Evolutionary conservation across 23 red algal species (phyloP), one percentile per base, ranked within the genome.

Genomic region (Gracilariopsis chorda): DNA sequence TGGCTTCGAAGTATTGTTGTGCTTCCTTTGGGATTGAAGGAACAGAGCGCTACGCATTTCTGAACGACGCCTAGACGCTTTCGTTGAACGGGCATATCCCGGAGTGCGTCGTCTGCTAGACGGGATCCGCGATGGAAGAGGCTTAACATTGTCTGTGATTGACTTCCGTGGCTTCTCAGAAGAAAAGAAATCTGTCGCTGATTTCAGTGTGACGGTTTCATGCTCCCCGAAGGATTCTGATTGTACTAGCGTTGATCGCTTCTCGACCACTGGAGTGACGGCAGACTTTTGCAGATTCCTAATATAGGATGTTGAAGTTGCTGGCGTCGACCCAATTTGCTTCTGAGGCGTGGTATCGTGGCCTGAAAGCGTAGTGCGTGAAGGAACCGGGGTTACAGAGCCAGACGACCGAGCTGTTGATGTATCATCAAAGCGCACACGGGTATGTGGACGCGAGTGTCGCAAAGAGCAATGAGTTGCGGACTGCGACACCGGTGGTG

Each of bases 101-200:
- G 67, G 67, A 17, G 67, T 73, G 67, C 67, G 67, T 47, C 67
- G 67, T 14, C 47, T 73, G 40, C 67, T 36, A 73, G 40, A 45
- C 3, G 67, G 67, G 36, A 73, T 73, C 28, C 47, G 42, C 10
- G 67, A 73, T 3, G 67, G 67, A 28, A 42, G 67, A 3, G 67
- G 67, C 42, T 36, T 73, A 42, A 73, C 42, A 23, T 35, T 42
- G 19, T 17, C 67, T 1, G 20, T 24, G 12, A 73, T 73, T 4
- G 67, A 73, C 13, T 73, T 73, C 20, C 28, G 4, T 7, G 67
- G 32, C 32, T 73, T 73, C 32, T n/a, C 47, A 2, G 67, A 28
- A 11, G 67, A 73, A 73, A 42, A 47, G 2, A 2, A n/a, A 24
- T 17, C 30, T 11, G 36, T 6, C 7, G 40, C 11, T 23, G 2